Base-by-base conservation (phyloP, 2,329 filamentous ascomycete genomes). In the Cercospora sp. region DNA sequence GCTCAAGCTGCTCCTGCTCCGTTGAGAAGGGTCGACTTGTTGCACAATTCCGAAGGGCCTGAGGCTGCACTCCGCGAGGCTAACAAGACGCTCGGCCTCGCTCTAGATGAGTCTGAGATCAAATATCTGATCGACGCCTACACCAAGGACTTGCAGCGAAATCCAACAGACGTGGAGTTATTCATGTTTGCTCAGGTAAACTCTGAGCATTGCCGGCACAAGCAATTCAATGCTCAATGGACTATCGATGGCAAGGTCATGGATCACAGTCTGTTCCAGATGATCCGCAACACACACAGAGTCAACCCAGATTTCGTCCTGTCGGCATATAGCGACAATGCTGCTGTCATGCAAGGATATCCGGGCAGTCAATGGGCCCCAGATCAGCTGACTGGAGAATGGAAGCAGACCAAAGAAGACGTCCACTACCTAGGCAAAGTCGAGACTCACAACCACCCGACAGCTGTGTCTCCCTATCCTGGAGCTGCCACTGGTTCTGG, bases 101-200 rank as follows among this genome's bases (percentile, higher is more conserved):
- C 93, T 18, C 86, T 99, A 67, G 94, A 98, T 78, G 85, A 89
- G 67, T 90, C 90, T 8, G 94, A 99, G 79, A 96, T 98, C 79
- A 90, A 97, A 68, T 98, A 99, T 77, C 85, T 99, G 45, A 92
- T 97, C n/a, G 89, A 93, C 73, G 90, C 90, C 51, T 95, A 93
- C 80, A 88, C 88, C 5, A 84, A 88, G 42, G 86, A 84, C 66
- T 83, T 90, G 18, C 87, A 88, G 70, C 83, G 89, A 42, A 83
- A 87, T 60, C 92, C 92, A 0, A 90, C 93, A 69, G 95, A 98
- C 78, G 92, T 98, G 55, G 95, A 99, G 82, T 86, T 98, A 23
- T 98, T 98, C 85, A 98, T 98, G 95, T 99, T 98, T 79, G 94
- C 94, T 16, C 95, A 99, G 82, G 94, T 99, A 79, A 98, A 98